Conservation (phyloP, 2,329 filamentous ascomycete species). For the Alternaria conjuncta region DNA sequence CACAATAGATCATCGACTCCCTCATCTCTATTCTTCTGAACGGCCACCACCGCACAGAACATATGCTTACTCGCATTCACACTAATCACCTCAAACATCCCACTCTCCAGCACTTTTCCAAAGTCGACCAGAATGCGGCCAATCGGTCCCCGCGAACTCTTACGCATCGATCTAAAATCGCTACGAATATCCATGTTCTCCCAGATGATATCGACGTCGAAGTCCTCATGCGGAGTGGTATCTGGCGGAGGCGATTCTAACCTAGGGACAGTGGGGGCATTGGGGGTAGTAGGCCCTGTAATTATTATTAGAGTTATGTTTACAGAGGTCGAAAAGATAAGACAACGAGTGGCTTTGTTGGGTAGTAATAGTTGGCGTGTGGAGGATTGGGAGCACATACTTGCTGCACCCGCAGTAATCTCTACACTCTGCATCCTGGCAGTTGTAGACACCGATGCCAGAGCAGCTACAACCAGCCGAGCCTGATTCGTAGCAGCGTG, state of each 20-base stretch:
- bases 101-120: conserved; percentile 5
- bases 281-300: background rate
- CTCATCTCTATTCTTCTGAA: conserved; percentile 2
- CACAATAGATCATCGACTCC: background rate
- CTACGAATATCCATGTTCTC: conserved; percentile 3
- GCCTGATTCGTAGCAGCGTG: conserved; percentile 3
- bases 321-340: background rate
- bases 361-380: background rate
- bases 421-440: background rate
- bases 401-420: background rate
- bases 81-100: conserved; percentile 5
- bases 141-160: conserved; percentile 6
- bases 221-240: conserved; percentile 2
- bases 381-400: background rate
- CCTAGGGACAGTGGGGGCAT: background rate
- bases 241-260: background rate
- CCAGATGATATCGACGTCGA: conserved; percentile 7
- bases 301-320: background rate
- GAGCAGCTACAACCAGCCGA: background rate
- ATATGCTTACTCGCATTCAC: conserved; percentile 12
- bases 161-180: conserved; percentile 3
- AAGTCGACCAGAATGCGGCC: conserved; percentile 9
- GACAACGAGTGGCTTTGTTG: background rate
- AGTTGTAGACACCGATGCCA: background rate
- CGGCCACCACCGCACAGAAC: conserved; percentile 5